Base-by-base conservation (phyloP, 2,329 filamentous ascomycete species). In the Aspergillus arachidicola region DNA sequence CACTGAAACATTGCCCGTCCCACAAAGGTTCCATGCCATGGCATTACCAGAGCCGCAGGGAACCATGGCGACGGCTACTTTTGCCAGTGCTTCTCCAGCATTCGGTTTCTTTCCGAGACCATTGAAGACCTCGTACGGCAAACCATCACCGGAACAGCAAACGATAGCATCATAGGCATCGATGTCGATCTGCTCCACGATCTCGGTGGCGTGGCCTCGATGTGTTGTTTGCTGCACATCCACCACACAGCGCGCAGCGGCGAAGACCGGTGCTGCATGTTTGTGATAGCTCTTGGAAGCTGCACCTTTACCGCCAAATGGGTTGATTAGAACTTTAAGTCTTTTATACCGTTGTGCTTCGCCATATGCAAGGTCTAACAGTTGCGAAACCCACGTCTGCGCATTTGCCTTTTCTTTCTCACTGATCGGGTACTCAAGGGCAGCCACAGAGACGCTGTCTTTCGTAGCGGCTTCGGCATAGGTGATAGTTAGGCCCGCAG, bases 1-100 rank as follows among this genome's bases (percentile, higher is more conserved):
- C 53, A 92, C 77, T 64, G 88, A 91, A 10, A 91, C 86, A 66
- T 86, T 88, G 66, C 90, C 86, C 0, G 93, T 94, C 6, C 94
- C 95, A 68, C 92, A 93, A 54, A 96, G 80, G 76, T 97, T 98
- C 81, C 91, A 89, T 66, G 92, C 91, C 88, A 98, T 91, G 26
- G 92, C 95, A 76, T 99, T 99, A 6, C 95, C 95, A 57, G 92
- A 95, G 16, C 95, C 95, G 73, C 94, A 96, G 1, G 95, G 95
- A 41, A 99, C 84, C 73, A 97, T 92, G 26, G 89, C 90, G 2
- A 99, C 88, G 0, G 95, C 92, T 16, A 98, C 80, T 71, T 89
- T 91, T 26, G 84, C 81, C 64, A 99, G 80, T 0, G 94, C 95
- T 60, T 85, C 85, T 36, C 84, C 82, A 23, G 93, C 93, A 78